phyloP scores from a whole-genome alignment of 495 filamentous ascomycete genomes.

The Cryomyces minteri region DNA sequence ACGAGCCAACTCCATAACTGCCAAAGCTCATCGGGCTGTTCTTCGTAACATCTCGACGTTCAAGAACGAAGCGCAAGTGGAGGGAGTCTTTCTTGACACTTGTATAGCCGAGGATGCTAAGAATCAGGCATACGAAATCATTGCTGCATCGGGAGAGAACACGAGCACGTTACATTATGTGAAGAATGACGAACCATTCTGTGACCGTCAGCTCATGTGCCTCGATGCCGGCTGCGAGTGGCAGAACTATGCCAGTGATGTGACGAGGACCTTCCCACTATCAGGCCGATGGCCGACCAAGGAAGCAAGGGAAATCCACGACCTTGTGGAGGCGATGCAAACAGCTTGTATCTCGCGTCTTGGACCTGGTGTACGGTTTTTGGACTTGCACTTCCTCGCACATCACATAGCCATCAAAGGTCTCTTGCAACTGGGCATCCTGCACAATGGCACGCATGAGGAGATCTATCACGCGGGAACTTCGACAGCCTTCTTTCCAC shows the following conservation, averaged over 20 bases:
- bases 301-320: constrained; percentile 52
- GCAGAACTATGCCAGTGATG: constrained; percentile 74
- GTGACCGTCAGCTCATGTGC: constrained; percentile 49
- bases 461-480: constrained; percentile 54
- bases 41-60: constrained; percentile 38
- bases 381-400: constrained; percentile 50
- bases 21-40: constrained; percentile 51
- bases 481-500: constrained; percentile 70
- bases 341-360: constrained; percentile 50
- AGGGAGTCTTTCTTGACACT: constrained; percentile 51
- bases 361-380: constrained; percentile 44
- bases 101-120: constrained; percentile 55
- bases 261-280: constrained; percentile 76
- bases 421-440: constrained; percentile 49
- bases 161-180: constrained; percentile 75
- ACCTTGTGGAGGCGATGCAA: constrained; percentile 68
- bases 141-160: constrained; percentile 62
- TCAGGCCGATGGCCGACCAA: constrained; percentile 37
- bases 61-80: constrained; percentile 64
- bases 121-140: constrained; percentile 70
- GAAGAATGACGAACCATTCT: constrained; percentile 52
- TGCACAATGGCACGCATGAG: constrained; percentile 32
- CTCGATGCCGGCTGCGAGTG: constrained; percentile 78
- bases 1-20: constrained; percentile 59
- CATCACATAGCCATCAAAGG: constrained; percentile 53